phyloP scores from a whole-genome alignment of 2,329 filamentous ascomycete species.

The Alternaria postmessia region DNA sequence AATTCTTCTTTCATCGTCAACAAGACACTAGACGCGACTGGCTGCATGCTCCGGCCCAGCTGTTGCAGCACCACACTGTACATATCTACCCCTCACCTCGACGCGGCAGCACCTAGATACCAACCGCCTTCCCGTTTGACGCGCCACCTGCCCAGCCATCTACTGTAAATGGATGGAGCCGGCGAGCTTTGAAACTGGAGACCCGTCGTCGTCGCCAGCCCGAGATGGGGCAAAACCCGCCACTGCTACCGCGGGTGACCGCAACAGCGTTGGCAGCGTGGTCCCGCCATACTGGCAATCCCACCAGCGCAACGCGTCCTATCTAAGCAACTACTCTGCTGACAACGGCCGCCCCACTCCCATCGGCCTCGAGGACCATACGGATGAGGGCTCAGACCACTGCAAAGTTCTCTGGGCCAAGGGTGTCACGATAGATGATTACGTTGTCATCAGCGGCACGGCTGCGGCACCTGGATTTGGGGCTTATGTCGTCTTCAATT shows the following conservation, averaged over 20 bases:
- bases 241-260: slow-evolving; percentile 33
- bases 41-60: slow-evolving; percentile 12
- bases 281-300: slow-evolving; percentile 60
- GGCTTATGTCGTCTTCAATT: slow-evolving; percentile 96
- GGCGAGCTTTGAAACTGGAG: slow-evolving; percentile 42
- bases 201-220: slow-evolving; percentile 34
- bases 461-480: slow-evolving; percentile 64
- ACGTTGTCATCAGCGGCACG: slow-evolving; percentile 67
- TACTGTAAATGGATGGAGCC: slow-evolving; percentile 53
- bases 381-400: slow-evolving; percentile 64
- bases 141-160: slow-evolving; percentile 34
- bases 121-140: slow-evolving; percentile 25
- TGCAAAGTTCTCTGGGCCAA: slow-evolving; percentile 68
- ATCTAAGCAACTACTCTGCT: slow-evolving; percentile 46
- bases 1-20: slow-evolving; percentile 21
- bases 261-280: slow-evolving; percentile 42
- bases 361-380: slow-evolving; percentile 72
- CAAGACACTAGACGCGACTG: slow-evolving; percentile 21
- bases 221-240: slow-evolving; percentile 31
- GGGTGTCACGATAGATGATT: slow-evolving; percentile 68
- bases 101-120: slow-evolving; percentile 17
- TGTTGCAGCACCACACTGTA: slow-evolving; percentile 17
- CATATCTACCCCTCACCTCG: slow-evolving; percentile 29
- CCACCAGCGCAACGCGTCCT: slow-evolving; percentile 51
- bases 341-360: slow-evolving; percentile 49